phyloP scores from a whole-genome alignment of 768 basidiomycete species.

The Leccinum incarnatum region DNA sequence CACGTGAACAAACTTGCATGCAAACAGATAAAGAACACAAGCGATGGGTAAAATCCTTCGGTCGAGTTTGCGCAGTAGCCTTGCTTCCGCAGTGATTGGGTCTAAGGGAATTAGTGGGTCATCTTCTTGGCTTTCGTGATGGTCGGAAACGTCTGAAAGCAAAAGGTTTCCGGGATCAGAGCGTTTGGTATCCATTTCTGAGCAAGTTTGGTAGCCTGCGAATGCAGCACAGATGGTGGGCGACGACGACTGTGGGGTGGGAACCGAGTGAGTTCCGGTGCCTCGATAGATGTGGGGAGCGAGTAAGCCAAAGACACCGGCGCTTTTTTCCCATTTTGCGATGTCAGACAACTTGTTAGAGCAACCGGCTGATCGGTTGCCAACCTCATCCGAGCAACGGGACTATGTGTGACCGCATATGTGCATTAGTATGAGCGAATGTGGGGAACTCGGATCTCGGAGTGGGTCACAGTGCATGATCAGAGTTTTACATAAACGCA shows the following conservation, averaged over 20 bases:
- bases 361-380: not conserved
- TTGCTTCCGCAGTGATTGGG: slow-evolving; percentile 41
- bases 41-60: slow-evolving; percentile 65
- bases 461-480: too few species aligned
- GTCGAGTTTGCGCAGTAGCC: slow-evolving; percentile 64
- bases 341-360: not conserved
- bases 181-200: slow-evolving; percentile 19
- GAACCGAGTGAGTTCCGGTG: not conserved
- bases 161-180: slow-evolving; percentile 3
- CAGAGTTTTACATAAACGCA: too few species aligned
- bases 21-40: slow-evolving; percentile 73
- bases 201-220: not conserved
- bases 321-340: not conserved
- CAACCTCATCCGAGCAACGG: not conserved
- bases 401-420: too few species aligned
- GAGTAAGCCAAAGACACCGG: slow-evolving; percentile 1
- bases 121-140: slow-evolving; percentile 10
- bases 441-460: too few species aligned
- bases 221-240: not conserved
- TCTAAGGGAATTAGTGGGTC: slow-evolving; percentile 21
- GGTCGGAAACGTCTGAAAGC: slow-evolving; percentile 3
- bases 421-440: too few species aligned
- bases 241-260: not conserved
- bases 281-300: not conserved
- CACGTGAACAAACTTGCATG: slow-evolving; percentile 48